Evolutionary conservation across 306 rosid genomes (phyloP).

Genomic region (Prunus mongolica): DNA sequence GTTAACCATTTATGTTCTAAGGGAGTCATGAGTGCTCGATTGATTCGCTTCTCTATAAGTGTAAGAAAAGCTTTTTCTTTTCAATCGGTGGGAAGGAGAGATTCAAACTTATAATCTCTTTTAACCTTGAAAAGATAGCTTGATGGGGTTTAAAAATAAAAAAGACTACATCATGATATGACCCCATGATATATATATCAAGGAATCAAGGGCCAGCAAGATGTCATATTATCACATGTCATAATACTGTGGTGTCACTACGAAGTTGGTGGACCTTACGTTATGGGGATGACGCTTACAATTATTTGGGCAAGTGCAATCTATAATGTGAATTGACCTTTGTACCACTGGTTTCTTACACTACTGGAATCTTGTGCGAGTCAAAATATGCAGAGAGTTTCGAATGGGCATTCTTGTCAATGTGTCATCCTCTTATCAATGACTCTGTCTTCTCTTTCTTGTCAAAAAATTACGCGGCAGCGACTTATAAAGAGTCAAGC

Average conservation of each 20-base stretch:
- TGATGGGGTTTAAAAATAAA: too few species aligned
- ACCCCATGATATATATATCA: not conserved
- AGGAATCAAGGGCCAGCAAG: not conserved
- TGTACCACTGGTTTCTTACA: not conserved
- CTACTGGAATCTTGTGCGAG: not conserved
- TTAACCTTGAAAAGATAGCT: too few species aligned
- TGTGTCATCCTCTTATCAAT: not conserved
- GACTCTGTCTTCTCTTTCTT: not conserved
- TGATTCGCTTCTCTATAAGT: too few species aligned
- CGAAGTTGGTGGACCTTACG: conserved; percentile 13
- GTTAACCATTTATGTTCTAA: too few species aligned
- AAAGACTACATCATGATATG: not conserved
- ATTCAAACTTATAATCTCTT: too few species aligned
- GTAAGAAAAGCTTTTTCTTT: too few species aligned
- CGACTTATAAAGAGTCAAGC: conserved; percentile 21
- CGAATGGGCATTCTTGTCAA: conserved; percentile 13
- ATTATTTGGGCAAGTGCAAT: not conserved
- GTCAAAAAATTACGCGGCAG: not conserved
- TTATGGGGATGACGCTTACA: conserved; percentile 9
- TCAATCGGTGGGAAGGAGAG: too few species aligned
- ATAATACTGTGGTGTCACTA: not conserved
- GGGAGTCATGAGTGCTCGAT: too few species aligned
- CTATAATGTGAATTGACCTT: not conserved
- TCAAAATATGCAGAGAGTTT: not conserved
- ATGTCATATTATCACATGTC: not conserved